Percentiles rank a stretch among this genome's conserved stretches.
phyloP scores from a whole-genome alignment of 495 filamentous ascomycete species.

The Rostrohypoxylon terebratum region DNA sequence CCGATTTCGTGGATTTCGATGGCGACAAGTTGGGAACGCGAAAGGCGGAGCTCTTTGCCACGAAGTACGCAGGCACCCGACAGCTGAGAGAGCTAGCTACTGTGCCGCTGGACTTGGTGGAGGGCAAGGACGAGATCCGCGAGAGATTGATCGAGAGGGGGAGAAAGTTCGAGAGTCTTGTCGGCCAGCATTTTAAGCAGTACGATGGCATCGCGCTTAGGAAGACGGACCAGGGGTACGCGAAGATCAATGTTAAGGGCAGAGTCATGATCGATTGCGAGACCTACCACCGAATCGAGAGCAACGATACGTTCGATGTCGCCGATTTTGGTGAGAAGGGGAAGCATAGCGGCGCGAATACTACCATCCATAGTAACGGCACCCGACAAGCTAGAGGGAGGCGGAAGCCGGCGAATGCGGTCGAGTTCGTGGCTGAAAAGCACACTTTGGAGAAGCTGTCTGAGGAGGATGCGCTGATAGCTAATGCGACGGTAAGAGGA shows the following conservation, averaged over 20 bases:
- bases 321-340: slow-evolving; percentile 2
- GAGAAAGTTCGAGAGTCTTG: slow-evolving; percentile 49
- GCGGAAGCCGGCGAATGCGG: slow-evolving; percentile 1
- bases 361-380: not conserved
- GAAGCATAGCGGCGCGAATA: not conserved
- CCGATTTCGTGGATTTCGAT: slow-evolving; percentile 51
- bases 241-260: slow-evolving; percentile 45
- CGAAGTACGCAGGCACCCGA: slow-evolving; percentile 46
- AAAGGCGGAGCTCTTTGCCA: slow-evolving; percentile 32
- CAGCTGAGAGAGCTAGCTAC: slow-evolving; percentile 44
- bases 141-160: slow-evolving; percentile 48
- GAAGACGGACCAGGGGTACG: slow-evolving; percentile 40
- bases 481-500: slow-evolving; percentile 50
- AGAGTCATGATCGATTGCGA: slow-evolving; percentile 56
- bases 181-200: slow-evolving; percentile 47
- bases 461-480: slow-evolving; percentile 49
- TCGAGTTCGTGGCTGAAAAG: slow-evolving; percentile 27
- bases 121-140: slow-evolving; percentile 38
- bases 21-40: slow-evolving; percentile 49
- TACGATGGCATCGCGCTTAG: slow-evolving; percentile 52
- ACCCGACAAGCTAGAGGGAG: not conserved
- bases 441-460: slow-evolving; percentile 38
- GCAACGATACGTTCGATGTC: slow-evolving; percentile 45
- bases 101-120: slow-evolving; percentile 47
- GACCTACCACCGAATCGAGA: slow-evolving; percentile 47